Percentiles rank a stretch among this genome's conserved stretches.
phyloP scores from a whole-genome alignment of 805 yeast genomes.

The Pichia kluyveri region DNA sequence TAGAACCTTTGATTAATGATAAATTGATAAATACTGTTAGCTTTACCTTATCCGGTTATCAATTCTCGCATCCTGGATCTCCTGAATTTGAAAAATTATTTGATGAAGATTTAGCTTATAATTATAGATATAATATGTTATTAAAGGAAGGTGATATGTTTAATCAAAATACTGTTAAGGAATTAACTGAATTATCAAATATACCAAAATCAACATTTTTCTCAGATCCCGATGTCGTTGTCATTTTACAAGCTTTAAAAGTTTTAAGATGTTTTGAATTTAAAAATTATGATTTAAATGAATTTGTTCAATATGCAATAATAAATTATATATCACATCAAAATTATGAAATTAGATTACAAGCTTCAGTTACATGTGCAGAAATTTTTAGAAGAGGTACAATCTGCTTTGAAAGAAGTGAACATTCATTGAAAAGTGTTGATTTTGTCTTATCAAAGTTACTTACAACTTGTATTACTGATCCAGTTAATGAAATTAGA shows the following conservation, averaged over 20 bases:
- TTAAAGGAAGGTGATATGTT: conserved; percentile 52
- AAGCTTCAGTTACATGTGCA: conserved; percentile 80
- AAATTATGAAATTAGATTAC: conserved; percentile 67
- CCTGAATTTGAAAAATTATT: conserved; percentile 57
- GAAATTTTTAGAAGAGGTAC: conserved; percentile 68
- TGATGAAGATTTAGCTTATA: conserved; percentile 59
- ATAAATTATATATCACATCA: conserved; percentile 78
- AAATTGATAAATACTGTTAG: conserved; percentile 65
- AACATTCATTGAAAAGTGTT: conserved; percentile 72
- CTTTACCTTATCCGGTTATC: conserved; percentile 68
- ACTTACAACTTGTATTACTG: conserved; percentile 77
- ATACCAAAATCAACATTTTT: conserved; percentile 16
- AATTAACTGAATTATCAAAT: conserved; percentile 14
- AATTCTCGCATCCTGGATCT: conserved; percentile 78
- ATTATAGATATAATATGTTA: conserved; percentile 67
- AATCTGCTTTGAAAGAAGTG: conserved; percentile 75
- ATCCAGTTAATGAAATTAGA: conserved; percentile 79
- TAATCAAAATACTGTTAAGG: conserved; percentile 10
- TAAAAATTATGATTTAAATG: conserved; percentile 67
- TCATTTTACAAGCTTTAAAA: conserved; percentile 69
- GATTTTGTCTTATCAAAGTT: conserved; percentile 77
- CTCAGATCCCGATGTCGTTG: conserved; percentile 25
- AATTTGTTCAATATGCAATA: conserved; percentile 79
- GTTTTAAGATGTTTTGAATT: conserved; percentile 72
- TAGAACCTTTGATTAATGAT: conserved; percentile 63